Conservation (phyloP, 139 green algal species). For the Coelastrella sp. region DNA sequence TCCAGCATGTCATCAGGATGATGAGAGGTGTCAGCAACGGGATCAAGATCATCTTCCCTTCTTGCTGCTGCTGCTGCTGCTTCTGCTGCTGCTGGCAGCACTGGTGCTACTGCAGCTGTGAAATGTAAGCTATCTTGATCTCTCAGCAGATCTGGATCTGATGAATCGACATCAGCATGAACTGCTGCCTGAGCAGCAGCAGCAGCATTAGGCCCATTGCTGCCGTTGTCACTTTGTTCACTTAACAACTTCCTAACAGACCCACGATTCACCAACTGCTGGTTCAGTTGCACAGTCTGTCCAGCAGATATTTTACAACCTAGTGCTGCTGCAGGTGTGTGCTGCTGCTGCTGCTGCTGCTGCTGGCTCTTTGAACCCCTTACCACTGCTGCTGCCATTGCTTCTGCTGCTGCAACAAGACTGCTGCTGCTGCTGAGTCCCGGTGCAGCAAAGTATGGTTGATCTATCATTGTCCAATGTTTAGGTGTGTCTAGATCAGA, state of each 20-base stretch:
- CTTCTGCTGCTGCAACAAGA: not conserved
- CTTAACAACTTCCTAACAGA: too few species aligned
- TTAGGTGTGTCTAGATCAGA: not conserved
- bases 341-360: not conserved
- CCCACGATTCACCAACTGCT: too few species aligned
- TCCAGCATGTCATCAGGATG: too few species aligned
- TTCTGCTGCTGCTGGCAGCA: not conserved
- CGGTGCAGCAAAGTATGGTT: conserved; percentile 19
- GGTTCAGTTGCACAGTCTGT: not conserved
- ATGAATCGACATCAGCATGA: not conserved
- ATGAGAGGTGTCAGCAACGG: too few species aligned
- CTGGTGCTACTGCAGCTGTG: not conserved
- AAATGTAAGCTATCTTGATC: too few species aligned
- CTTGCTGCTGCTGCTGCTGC: not conserved
- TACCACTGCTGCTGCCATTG: not conserved
- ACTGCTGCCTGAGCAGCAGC: not conserved
- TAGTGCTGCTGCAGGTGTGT: not conserved
- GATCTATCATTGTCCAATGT: not conserved
- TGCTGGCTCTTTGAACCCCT: not conserved
- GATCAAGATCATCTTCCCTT: too few species aligned
- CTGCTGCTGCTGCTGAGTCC: conserved; percentile 5
- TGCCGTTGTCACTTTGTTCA: too few species aligned
- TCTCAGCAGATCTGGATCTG: not conserved
- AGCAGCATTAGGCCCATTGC: too few species aligned
- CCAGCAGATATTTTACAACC: not conserved